Base-by-base conservation (phyloP, 2,329 filamentous ascomycete species). In the Aspergillus jensenii region DNA sequence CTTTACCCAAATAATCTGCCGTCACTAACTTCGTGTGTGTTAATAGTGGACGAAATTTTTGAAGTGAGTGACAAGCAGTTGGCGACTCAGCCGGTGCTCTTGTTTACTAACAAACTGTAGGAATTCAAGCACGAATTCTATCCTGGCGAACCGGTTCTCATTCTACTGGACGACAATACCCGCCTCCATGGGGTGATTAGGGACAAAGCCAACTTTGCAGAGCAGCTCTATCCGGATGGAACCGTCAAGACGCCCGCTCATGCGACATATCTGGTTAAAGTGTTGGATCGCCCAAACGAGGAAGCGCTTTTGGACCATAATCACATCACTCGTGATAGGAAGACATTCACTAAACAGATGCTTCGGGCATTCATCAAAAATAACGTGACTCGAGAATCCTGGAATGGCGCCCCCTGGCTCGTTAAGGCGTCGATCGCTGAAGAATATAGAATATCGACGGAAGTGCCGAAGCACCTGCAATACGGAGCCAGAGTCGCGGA, bases 351-450 rank as follows among this genome's bases (percentile, higher is more conserved):
- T 27, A 98, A 99, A 76, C 88, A 93, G 49, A 93, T 97, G 73
- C 81, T 99, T 41, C 87, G 93, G 35, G 91, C 92, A 6, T 99
- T 97, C 65, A 90, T 99, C 63, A 96, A 96, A 72, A 93, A 96
- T 74, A 95, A 92, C 0, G 89, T 97, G n/a, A 89, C 88, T 2
- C 82, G 93, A 60, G 95, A 98, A 69, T 86, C 91, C 4, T 98
- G 93, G 91, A 93, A 87, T 60, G 93, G 93, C n/a, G 95, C 95
- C 0, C 93, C 95, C 0, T 99, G 95, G 95, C 79, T 96, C 55
- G 93, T 98, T 17, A 97, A 96, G 76, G 84, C 89, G 37, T 87
- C 91, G 54, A 87, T 96, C 59, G 95, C 95, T 1, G 85, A 86
- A 46, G 84, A 88, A 62, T 96, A 95, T 74, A 88, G 91, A 61